phyloP scores from a whole-genome alignment of 1,139 yeast species.

The Yamadazyma atmosphaerica region DNA sequence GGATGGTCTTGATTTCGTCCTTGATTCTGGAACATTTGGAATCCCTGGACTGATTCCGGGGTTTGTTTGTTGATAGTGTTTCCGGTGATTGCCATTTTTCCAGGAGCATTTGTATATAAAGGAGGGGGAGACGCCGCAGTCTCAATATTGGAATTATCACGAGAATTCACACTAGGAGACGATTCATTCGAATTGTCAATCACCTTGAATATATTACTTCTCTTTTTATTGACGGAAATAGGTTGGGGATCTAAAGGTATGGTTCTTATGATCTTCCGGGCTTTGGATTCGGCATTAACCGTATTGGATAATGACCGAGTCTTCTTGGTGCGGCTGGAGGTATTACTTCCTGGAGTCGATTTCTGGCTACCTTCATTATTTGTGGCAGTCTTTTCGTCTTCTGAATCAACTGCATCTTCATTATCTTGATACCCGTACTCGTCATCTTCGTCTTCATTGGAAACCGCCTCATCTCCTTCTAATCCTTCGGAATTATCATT shows the following conservation, averaged over 20 bases:
- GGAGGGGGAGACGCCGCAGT: conserved; percentile 16
- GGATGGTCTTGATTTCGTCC: neutral
- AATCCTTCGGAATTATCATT: conserved; percentile 25
- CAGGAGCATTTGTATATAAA: conserved; percentile 6
- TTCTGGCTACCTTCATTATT: conserved; percentile 21
- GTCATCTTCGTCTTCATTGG: conserved; percentile 21
- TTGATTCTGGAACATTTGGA: too few relatives aligned
- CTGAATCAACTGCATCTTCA: conserved; percentile 26
- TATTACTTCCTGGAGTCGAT: conserved; percentile 39
- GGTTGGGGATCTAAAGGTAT: conserved; percentile 85
- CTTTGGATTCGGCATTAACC: conserved; percentile 65
- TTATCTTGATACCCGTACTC: conserved; percentile 23
- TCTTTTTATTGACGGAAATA: conserved; percentile 42
- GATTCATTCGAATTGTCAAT: conserved; percentile 34
- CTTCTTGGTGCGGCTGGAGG: conserved; percentile 34
- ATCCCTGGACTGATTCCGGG: conserved; percentile 1
- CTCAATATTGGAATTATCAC: too few relatives aligned
- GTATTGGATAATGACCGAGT: conserved; percentile 53
- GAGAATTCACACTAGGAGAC: conserved; percentile 23
- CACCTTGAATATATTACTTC: conserved; percentile 43
- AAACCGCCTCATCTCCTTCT: conserved; percentile 20
- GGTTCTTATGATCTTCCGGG: conserved; percentile 70
- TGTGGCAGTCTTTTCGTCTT: conserved; percentile 19
- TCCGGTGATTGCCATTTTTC: conserved; percentile 19
- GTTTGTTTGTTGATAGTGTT: conserved; percentile 15